phyloP scores from a whole-genome alignment of 345 rosid genomes.

The Psidium guajava region DNA sequence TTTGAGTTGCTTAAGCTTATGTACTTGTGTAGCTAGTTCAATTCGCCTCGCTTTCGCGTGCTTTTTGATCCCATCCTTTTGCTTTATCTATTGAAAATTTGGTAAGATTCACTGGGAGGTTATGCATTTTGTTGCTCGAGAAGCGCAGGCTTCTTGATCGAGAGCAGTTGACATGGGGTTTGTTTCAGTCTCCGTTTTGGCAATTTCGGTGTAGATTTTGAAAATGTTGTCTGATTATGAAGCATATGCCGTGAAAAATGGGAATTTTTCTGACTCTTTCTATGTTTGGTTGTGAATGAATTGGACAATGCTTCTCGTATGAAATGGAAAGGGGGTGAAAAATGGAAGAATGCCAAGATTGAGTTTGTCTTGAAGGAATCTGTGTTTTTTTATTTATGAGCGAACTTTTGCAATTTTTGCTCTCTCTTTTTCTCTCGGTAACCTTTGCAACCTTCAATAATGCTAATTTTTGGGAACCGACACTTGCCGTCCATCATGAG shows the following conservation, averaged over 20 bases:
- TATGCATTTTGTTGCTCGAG: too few relatives aligned
- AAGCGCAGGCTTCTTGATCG: too few relatives aligned
- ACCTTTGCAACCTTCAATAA: background rate
- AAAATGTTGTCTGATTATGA: background rate
- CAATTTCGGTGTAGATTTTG: background rate
- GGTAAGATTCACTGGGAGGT: too few relatives aligned
- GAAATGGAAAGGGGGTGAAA: background rate
- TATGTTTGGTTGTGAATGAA: background rate
- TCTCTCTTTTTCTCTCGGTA: background rate
- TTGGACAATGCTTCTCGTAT: background rate
- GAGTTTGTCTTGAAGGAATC: too few relatives aligned
- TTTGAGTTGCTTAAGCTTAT: too few relatives aligned
- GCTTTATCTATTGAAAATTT: too few relatives aligned
- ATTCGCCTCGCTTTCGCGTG: too few relatives aligned
- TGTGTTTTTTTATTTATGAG: too few relatives aligned
- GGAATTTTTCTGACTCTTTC: background rate
- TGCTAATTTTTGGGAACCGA: background rate
- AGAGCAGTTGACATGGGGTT: too few relatives aligned
- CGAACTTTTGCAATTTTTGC: fast-evolving
- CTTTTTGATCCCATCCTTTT: too few relatives aligned
- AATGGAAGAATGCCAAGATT: too few relatives aligned
- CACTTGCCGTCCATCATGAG: background rate
- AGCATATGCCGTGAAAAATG: background rate
- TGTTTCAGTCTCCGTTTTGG: background rate
- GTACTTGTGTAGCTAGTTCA: too few relatives aligned